Evolutionary conservation across 345 rosid genomes (phyloP), one percentile per base, ranked within the genome.

Genomic region (Angophora floribunda): DNA sequence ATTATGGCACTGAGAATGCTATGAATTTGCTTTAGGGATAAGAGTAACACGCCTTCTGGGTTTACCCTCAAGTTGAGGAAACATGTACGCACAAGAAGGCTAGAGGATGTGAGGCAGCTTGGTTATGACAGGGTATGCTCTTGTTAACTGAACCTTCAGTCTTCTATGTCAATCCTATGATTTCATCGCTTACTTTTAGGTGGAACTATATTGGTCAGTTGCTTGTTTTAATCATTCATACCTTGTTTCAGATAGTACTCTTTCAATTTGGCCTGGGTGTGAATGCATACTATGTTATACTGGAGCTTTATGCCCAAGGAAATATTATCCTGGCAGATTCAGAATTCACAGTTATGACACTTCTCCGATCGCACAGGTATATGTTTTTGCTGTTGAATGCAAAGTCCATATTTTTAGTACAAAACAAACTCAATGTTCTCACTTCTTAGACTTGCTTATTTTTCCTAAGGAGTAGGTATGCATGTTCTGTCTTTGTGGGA

Each of bases 261-360:
- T 98, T 98, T 89, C 99, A 98, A 93, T 98, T 97, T 87, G 99
- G 99, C 28, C 90, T 97, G 85, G 99, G 99, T 44, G 90, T 93
- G 79, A 98, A 96, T 91, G 99, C 99, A 1, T 96, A 97, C 89
- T 98, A 97, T 93, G 95, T 97, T 53, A 96, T 98, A 87, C 85
- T 98, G 96, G 99, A 98, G 96, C 89, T 98, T 91, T 98, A 97
- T 91, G 98, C 99, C 51, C 99, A 98, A 95, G 99, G 99, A 90
- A 98, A 98, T 91, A 95, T 98, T 86, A 90, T 98, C 78, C 98
- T 98, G n/a, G 93, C 98, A 24, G 98, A 98, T 93, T 94, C 97
- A 84, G 99, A 97, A 70, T 96, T 95, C 88, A 95, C 88, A 59
- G 97, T 98, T 86, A 88, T 98, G 93, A 97, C 99, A 28, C 99